Evolutionary conservation across 169 alveolate genomes (phyloP), one percentile per base, ranked within the genome.

Genomic region (Plasmodium gallinaceum): DNA sequence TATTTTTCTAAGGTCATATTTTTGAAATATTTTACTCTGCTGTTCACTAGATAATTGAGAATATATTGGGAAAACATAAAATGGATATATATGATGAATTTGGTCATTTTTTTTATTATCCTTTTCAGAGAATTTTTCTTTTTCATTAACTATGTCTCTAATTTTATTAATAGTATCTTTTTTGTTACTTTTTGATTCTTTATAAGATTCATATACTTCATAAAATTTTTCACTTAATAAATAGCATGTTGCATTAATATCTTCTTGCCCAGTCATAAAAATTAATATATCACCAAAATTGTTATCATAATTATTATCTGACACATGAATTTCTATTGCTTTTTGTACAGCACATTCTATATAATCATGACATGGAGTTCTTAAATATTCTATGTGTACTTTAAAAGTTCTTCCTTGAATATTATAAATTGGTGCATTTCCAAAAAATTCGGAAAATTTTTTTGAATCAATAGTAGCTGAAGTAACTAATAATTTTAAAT

Each of bases 251-350:
- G 99, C 99, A 96, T 97, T 99, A 60, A 99, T 98, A 92, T 99
- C 99, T 91, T 99, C 99, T 92, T 99, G 99, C 0, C 99, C 99
- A 0, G 99, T 98, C 99, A 99, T 98, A 95, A 99, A 99, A 37
- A 99, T 98, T 69, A 99, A 93, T 42, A 99, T 98, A 89, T 99
- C 99, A 0, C 99, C 99, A 39, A 74, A 88, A 32, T 78, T 70
- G 42, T 88, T 46, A 62, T 74, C 54, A 32, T 89, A 78, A 14
- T 94, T 95, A 58, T 88, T 39, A 69, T 92, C 93, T 39, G 96
- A 76, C 4, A 93, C 94, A 95, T 99, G 99, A n/a, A 99, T 98
- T 66, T 98, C 95, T 14, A 99, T 93, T 48, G 99, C 98, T 92
- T 98, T 97, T 88, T 98, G 98, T 42, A 99, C 99, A 10, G 99